These are phyloP conservation scores for Ciborinia camelliae DNA, from an alignment of 2,329 filamentous ascomycete genomes.

Conservation along the genomic window DNA sequence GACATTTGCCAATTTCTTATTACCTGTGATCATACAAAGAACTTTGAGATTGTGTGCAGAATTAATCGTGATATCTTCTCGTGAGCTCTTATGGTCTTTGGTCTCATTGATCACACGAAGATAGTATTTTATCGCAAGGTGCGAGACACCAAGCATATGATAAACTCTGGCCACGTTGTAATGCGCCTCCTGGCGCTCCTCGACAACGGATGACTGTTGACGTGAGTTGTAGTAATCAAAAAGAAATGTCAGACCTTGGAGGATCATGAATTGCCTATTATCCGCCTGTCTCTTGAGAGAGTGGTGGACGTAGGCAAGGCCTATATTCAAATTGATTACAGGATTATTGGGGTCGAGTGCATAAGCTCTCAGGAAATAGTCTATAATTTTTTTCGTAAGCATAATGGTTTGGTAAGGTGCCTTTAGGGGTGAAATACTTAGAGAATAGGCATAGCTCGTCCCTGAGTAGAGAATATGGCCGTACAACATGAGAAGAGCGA, in stretches of 20 bases:
- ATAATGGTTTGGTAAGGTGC: neutral
- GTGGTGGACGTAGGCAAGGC: conserved; percentile 81
- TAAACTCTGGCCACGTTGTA: conserved; percentile 77
- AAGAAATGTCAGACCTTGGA: conserved; percentile 81
- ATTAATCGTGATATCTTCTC: conserved; percentile 62
- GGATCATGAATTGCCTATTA: conserved; percentile 82
- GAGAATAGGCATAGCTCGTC: conserved; percentile 75
- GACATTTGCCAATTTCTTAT: conserved; percentile 55
- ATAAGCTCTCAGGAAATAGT: conserved; percentile 79
- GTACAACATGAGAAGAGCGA: conserved; percentile 81
- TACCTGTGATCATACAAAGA: conserved; percentile 63
- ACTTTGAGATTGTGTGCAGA: conserved; percentile 72
- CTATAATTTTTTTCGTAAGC: conserved; percentile 38
- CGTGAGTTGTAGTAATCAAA: conserved; percentile 67
- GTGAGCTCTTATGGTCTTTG: conserved; percentile 21
- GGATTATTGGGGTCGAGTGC: conserved; percentile 73
- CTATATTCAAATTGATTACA: conserved; percentile 76
- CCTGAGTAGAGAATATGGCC: conserved; percentile 85
- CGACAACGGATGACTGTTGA: conserved; percentile 37
- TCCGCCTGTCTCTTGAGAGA: conserved; percentile 85
- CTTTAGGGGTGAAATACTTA: conserved; percentile 53
- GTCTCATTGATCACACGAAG: conserved; percentile 45
- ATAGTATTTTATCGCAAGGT: conserved; percentile 73
- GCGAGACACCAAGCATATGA: conserved; percentile 69
- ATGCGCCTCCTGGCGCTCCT: conserved; percentile 68